Conservation (phyloP, 768 basidiomycete species). For the Cyathus striatus region DNA sequence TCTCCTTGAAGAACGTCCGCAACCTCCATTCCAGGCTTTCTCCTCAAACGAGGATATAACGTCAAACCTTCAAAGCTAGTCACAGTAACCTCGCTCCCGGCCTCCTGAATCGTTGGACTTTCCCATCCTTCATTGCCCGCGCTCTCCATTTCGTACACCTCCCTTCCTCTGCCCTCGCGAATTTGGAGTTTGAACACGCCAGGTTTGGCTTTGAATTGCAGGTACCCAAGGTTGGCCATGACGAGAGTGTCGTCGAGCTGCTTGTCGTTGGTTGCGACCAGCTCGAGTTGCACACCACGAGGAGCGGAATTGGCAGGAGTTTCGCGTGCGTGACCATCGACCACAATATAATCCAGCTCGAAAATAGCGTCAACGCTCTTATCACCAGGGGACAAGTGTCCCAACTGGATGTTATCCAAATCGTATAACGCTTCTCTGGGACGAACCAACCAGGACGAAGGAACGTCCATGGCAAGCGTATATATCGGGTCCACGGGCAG, state of each 20-base stretch:
- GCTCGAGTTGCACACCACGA: slow-evolving; percentile 87
- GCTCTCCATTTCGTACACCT: slow-evolving; percentile 80
- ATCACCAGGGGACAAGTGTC: slow-evolving; percentile 54
- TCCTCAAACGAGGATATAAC: slow-evolving; percentile 72
- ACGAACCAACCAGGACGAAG: slow-evolving; percentile 88
- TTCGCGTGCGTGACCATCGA: slow-evolving; percentile 94
- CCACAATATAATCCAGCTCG: slow-evolving; percentile 84
- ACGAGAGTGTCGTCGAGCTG: slow-evolving; percentile 85
- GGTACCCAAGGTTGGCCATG: slow-evolving; percentile 91
- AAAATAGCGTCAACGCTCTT: slow-evolving; percentile 74
- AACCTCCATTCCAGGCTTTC: slow-evolving; percentile 71
- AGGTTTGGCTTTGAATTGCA: slow-evolving; percentile 92
- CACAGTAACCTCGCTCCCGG: slow-evolving; percentile 72
- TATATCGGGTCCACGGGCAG: slow-evolving; percentile 87
- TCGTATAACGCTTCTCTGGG: slow-evolving; percentile 88
- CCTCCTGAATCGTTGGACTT: slow-evolving; percentile 62
- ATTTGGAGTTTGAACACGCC: slow-evolving; percentile 85
- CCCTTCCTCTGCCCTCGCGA: slow-evolving; percentile 71
- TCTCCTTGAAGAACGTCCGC: slow-evolving; percentile 71
- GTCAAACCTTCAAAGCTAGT: slow-evolving; percentile 90
- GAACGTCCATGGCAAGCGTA: slow-evolving; percentile 91
- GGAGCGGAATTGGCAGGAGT: slow-evolving; percentile 59
- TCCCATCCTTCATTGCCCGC: slow-evolving; percentile 89
- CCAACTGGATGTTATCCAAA: slow-evolving; percentile 91
- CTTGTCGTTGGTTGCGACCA: slow-evolving; percentile 40